Conservation (phyloP, 345 rosid species). For the Lagerstroemia speciosa region DNA sequence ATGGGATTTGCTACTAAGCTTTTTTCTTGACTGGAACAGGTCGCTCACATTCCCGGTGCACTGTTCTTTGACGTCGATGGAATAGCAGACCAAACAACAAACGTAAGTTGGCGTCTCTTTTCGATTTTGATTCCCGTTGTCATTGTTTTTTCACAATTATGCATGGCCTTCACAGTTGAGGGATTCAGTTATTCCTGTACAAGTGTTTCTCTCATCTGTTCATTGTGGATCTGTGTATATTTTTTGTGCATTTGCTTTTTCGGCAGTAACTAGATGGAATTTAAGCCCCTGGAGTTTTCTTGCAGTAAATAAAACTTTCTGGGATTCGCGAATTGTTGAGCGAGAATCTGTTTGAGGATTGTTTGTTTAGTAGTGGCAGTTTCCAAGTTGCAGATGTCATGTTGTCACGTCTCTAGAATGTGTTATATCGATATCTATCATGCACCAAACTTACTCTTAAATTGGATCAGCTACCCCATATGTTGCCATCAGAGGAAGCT, state of each 20-base stretch:
- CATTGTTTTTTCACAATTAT: background rate
- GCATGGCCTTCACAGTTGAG: background rate
- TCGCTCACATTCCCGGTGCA: constrained; percentile 96
- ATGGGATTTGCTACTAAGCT: background rate
- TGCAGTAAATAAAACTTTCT: background rate
- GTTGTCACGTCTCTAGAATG: background rate
- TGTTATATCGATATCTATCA: background rate
- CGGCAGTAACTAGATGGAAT: background rate
- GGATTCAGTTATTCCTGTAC: background rate
- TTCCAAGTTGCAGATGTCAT: background rate
- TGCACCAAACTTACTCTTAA: background rate
- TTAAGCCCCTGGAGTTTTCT: background rate
- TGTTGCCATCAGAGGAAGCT: constrained; percentile 94
- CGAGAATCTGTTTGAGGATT: background rate
- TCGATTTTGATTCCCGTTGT: background rate
- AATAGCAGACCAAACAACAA: constrained; percentile 63
- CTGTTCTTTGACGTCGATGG: constrained; percentile 97
- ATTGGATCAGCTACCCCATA: constrained; percentile 80
- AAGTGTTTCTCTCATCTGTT: background rate
- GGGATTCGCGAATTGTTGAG: background rate
- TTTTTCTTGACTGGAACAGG: constrained; percentile 30
- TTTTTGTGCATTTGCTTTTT: background rate
- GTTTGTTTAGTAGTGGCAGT: background rate
- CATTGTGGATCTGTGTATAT: background rate
- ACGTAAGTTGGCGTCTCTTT: constrained; percentile 34